Evolutionary conservation across 1,139 yeast species (phyloP), one percentile per base, ranked within the genome.

Genomic region (Suhomyces atakaporum): DNA sequence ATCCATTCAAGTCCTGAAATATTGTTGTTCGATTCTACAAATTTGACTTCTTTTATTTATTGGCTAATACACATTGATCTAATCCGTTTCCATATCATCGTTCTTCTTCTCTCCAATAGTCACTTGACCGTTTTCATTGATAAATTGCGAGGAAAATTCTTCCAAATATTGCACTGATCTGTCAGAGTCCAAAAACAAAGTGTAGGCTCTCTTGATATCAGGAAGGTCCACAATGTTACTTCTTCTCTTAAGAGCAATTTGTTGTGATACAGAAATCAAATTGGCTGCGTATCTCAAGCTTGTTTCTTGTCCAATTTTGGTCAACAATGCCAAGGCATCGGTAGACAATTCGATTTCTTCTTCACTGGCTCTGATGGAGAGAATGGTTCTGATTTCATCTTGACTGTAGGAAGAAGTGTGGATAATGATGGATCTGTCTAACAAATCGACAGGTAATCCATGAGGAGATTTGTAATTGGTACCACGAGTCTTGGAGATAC

Each of bases 381-480:
- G 68, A 51, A 94, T 94, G 39, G 92, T 81, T 53, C 82, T 75
- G 53, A 92, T 84, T 60, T 94, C 98, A 34, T 85, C 90, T 39
- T 80, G 81, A 38, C 74, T 70, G 64, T 94, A 94, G 27, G 77
- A 69, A 20, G 77, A 68, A 2, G 98, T 94, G 54, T 94, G 88
- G 48, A 94, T 89, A 44, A 94, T 92, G 50, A 94, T 88, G 25
- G 95, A 79, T 58, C 99, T 79, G 64, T 94, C 99, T 51, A 94
- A 79, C 54, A 94, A 72, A 69, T 94, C 99, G 49, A 86, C 74
- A 32, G 99, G 98, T 46, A 94, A 72, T 7, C 99, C 99, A 61
- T 94, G 99, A 19, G 98, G 96, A 1, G 96, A 85, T 64, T 82
- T 85, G 69, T 89, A 88, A 60, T 79, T 83, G 20, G 98, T 89